Evolutionary conservation across 139 green algal species (phyloP), one percentile per base, ranked within the genome.

Genomic region (Coelastrella sp.): DNA sequence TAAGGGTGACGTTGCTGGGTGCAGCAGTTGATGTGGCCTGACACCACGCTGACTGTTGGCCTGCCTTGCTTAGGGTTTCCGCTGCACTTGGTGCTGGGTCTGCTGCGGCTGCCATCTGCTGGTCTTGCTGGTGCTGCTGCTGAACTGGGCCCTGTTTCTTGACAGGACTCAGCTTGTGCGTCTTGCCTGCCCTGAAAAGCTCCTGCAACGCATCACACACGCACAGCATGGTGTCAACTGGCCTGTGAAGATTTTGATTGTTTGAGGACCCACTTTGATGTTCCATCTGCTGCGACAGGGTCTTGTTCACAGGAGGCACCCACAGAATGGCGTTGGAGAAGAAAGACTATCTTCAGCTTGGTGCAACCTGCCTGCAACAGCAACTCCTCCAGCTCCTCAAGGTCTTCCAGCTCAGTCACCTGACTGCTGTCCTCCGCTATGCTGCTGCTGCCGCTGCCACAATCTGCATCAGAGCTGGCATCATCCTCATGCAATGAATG

Each of bases 351-450:
- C 35, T 49, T 49, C 35, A 49, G 35, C 35, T 49, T 3, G 35
- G 35, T 3, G 35, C 17, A 7, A 27, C 19, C 19, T 59, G 66
- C 84, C 66, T 88, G 84, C 68, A 88, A 68, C 68, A 88, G 68
- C 49, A 88, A 57, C 14, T 80, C 68, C 19, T 88, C 84, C 9
- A 88, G 20, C 84, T 88, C 84, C 20, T 80, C 68, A 4, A 88
- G 20, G 20, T 81, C 84, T 19, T 80, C 68, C 9, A 88, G 84
- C 84, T 88, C 84, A 57, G 68, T 70, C 20, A 88, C 17, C 49
- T 81, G n/a, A 49, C 84, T 81, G 84, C 68, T 59, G 35, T 60
- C 24, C 35, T 49, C 11, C 9, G 57, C 57, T 10, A 10, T 24
- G 63, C 82, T 61, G 63, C 61, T 87, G 49, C 78, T 83, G 11